These are phyloP conservation scores for Saccharomyces hybrid DNA, from an alignment of 1,139 yeast genomes.

Conservation along the genomic window DNA sequence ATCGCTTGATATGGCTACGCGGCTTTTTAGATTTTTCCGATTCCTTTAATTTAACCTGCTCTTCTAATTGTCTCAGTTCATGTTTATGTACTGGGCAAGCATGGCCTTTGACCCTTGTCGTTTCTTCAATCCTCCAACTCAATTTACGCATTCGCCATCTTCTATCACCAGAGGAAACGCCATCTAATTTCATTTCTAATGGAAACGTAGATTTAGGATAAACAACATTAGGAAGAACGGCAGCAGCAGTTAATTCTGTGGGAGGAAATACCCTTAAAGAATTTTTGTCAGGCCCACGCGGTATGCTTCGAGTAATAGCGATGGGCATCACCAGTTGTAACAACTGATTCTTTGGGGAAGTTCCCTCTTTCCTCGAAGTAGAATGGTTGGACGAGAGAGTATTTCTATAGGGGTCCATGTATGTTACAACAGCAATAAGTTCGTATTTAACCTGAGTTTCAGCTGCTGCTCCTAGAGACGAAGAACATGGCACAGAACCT, in stretches of 20 bases:
- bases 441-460: constrained; percentile 61
- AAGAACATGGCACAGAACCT: constrained; percentile 82
- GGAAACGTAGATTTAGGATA: constrained; percentile 85
- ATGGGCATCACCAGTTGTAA: constrained; percentile 55
- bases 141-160: constrained; percentile 93
- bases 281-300: constrained; percentile 78
- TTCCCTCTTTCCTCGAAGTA: constrained; percentile 13
- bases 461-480: constrained; percentile 52
- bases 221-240: constrained; percentile 79
- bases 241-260: constrained; percentile 79
- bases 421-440: constrained; percentile 55
- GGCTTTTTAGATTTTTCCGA: constrained; percentile 20
- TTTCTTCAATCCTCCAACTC: constrained; percentile 87
- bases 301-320: constrained; percentile 67
- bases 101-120: constrained; percentile 50
- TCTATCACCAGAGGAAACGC: constrained; percentile 54
- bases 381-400: constrained; percentile 12
- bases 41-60: constrained; percentile 35
- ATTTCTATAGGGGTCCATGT: constrained; percentile 32
- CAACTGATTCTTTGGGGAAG: constrained; percentile 28
- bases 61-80: constrained; percentile 44
- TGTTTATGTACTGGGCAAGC: constrained; percentile 50
- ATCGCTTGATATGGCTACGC: constrained; percentile 30
- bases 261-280: constrained; percentile 93
- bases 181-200: constrained; percentile 73